phyloP scores from a whole-genome alignment of 2,329 filamentous ascomycete genomes.

The Stemphylium vesicarium region DNA sequence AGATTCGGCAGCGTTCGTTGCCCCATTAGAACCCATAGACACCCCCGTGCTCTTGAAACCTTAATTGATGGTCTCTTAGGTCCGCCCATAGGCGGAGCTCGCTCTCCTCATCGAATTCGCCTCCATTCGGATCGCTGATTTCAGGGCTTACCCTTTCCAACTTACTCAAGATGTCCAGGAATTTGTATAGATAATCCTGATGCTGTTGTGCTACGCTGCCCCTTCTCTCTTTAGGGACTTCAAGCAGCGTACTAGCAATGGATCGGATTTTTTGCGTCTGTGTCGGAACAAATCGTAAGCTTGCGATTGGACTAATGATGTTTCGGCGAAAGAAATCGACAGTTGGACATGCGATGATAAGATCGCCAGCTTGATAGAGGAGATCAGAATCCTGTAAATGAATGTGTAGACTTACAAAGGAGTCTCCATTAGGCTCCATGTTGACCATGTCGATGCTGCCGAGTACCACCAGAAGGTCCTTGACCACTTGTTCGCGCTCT shows the following conservation, averaged over 20 bases:
- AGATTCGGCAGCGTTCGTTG: background rate
- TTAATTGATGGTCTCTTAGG: constrained; percentile 76
- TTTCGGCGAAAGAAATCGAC: constrained; percentile 14
- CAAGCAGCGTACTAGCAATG: constrained; percentile 79
- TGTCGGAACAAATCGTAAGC: constrained; percentile 35
- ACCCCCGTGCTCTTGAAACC: constrained; percentile 71
- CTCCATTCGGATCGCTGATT: constrained; percentile 37
- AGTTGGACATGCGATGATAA: constrained; percentile 13
- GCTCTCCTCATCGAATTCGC: constrained; percentile 69
- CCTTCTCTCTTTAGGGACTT: constrained; percentile 62
- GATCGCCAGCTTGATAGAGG: constrained; percentile 10
- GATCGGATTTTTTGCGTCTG: constrained; percentile 83
- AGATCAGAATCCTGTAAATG: constrained; percentile 22
- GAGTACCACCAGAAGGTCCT: constrained; percentile 76
- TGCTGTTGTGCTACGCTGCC: constrained; percentile 63
- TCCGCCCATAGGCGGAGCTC: constrained; percentile 81
- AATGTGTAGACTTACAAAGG: constrained; percentile 60
- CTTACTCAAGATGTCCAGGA: constrained; percentile 76
- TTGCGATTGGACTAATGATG: constrained; percentile 19
- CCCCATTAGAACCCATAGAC: constrained; percentile 49
- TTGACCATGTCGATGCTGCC: constrained; percentile 81
- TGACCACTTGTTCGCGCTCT: constrained; percentile 82
- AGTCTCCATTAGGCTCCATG: constrained; percentile 75
- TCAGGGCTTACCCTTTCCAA: constrained; percentile 69
- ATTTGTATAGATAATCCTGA: constrained; percentile 73